Percentiles rank a stretch among this genome's conserved stretches.
Conservation (phyloP, 495 filamentous ascomycete genomes). For the Penicillium manginii region DNA sequence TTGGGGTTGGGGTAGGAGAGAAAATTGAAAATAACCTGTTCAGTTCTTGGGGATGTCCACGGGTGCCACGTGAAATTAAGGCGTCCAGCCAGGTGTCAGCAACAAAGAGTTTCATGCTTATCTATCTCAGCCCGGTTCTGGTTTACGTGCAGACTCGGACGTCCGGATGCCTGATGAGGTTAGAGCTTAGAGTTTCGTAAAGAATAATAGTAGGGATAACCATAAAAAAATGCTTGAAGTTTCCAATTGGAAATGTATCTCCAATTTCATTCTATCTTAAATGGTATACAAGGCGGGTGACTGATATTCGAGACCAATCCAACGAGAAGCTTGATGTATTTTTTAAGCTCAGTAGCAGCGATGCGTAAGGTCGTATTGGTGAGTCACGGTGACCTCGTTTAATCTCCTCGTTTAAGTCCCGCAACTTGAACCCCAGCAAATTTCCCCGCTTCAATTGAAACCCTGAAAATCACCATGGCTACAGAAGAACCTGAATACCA, state of each 20-base stretch:
- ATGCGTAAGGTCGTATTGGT: background rate
- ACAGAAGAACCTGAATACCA: constrained; percentile 30
- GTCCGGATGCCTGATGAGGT: too few relatives aligned
- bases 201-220: too few relatives aligned
- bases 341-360: too few relatives aligned
- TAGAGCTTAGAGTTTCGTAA: too few relatives aligned
- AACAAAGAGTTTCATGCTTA: background rate
- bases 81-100: background rate
- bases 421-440: background rate
- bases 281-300: too few relatives aligned
- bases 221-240: too few relatives aligned
- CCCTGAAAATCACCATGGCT: constrained; percentile 6
- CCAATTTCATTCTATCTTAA: too few relatives aligned
- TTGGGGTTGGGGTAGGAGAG: too few relatives aligned
- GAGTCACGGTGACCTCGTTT: constrained; percentile 6
- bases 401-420: background rate
- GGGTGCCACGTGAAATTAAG: background rate
- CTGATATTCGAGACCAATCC: background rate
- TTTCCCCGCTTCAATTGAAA: constrained; percentile 1
- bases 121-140: background rate
- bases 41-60: background rate
- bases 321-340: background rate
- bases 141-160: background rate
- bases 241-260: too few relatives aligned
- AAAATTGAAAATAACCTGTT: too few relatives aligned